Evolutionary conservation across 805 yeast species (phyloP).

Genomic region (Saccharomycopsis synnaedendra): DNA sequence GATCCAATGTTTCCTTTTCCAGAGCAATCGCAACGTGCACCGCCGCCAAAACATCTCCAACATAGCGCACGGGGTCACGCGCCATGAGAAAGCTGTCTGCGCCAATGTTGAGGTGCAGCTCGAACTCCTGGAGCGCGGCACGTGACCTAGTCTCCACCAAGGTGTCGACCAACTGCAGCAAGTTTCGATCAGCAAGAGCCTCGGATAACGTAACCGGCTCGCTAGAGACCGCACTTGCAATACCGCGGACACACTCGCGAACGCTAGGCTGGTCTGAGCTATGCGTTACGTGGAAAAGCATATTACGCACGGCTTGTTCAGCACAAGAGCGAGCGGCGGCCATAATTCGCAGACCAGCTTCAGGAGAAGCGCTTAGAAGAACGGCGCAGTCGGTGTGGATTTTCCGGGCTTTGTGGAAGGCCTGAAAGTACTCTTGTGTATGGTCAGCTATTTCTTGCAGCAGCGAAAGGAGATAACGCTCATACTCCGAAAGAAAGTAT

Average conservation of each 20-base stretch:
- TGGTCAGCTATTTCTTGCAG: constrained; percentile 19
- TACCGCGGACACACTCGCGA: constrained; percentile 12
- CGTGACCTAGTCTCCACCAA: constrained; percentile 65
- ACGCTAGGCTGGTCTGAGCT: constrained; percentile 16
- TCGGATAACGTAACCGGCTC: constrained; percentile 6
- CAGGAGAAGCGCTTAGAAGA: constrained; percentile 56
- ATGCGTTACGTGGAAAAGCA: constrained; percentile 23
- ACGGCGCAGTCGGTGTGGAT: constrained; percentile 62
- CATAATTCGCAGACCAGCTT: constrained; percentile 56
- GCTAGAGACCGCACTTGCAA: constrained; percentile 12
- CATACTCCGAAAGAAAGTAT: constrained; percentile 62
- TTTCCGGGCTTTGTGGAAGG: constrained; percentile 47
- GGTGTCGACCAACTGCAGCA: constrained; percentile 47
- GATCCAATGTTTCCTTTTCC: constrained; percentile 66
- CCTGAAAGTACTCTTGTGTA: constrained; percentile 44
- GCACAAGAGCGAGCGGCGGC: constrained; percentile 40
- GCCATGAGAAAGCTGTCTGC: constrained; percentile 51
- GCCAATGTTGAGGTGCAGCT: not conserved
- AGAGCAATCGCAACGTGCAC: constrained; percentile 78
- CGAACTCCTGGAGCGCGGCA: constrained; percentile 52
- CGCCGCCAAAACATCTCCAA: constrained; percentile 84
- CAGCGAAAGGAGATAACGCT: constrained; percentile 24
- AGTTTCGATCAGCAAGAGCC: constrained; percentile 28
- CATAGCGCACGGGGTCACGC: constrained; percentile 70
- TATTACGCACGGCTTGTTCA: constrained; percentile 40